Percentiles rank a stretch among this genome's conserved stretches.
phyloP scores from a whole-genome alignment of 306 rosid genomes.

The Lagenaria siceraria region DNA sequence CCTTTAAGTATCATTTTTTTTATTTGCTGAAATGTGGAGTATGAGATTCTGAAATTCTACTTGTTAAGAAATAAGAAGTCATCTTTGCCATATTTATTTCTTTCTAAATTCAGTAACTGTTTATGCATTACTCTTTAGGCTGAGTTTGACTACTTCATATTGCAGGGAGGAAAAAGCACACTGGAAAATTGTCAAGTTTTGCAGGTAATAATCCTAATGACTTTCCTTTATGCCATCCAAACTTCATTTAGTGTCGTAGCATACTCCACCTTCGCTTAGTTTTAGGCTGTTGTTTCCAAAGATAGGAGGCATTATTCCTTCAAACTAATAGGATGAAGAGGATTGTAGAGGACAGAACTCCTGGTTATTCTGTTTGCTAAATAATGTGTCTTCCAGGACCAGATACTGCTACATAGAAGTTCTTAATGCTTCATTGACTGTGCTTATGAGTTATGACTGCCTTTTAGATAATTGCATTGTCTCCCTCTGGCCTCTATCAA shows the following conservation, averaged over 20 bases:
- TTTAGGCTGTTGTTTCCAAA: neutral
- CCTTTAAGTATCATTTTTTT: neutral
- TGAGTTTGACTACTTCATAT: constrained; percentile 21
- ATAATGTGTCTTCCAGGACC: neutral
- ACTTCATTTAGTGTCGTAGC: neutral
- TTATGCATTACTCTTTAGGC: neutral
- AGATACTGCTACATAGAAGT: neutral
- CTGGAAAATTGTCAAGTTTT: constrained; percentile 87
- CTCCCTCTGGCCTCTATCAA: neutral
- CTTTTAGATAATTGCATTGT: neutral
- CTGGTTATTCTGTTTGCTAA: neutral
- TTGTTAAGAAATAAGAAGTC: neutral
- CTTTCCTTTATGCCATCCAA: neutral
- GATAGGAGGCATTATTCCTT: neutral
- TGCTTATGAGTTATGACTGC: neutral
- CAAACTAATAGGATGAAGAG: neutral
- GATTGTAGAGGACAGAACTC: neutral
- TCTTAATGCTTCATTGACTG: neutral
- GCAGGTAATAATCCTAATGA: constrained; percentile 38
- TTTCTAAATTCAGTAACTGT: neutral
- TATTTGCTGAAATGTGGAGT: neutral
- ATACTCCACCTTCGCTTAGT: neutral
- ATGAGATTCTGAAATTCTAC: neutral
- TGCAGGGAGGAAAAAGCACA: constrained; percentile 88
- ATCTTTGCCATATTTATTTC: neutral